These are phyloP conservation scores for Phytophthora nicotianae DNA, from an alignment of 352 stramenopile species.

Conservation along the genomic window DNA sequence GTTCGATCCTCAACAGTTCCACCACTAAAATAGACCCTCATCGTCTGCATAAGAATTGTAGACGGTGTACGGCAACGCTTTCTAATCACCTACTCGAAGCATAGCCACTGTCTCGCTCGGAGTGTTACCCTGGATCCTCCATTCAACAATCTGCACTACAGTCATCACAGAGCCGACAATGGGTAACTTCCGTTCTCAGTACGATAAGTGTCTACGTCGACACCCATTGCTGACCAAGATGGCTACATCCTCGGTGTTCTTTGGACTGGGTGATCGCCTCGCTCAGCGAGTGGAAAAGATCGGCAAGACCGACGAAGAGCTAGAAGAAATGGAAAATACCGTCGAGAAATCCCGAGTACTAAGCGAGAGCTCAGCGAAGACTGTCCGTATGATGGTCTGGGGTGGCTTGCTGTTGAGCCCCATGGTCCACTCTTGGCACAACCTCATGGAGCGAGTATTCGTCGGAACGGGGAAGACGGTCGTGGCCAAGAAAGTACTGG, in stretches of 20 bases:
- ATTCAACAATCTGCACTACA: not conserved
- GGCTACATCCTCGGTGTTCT: constrained; percentile 57
- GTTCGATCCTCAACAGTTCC: not conserved
- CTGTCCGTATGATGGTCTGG: constrained; percentile 80
- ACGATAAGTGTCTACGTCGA: constrained; percentile 48
- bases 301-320: constrained; percentile 25
- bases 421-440: constrained; percentile 91
- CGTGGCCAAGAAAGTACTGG: constrained; percentile 38
- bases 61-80: too few species aligned
- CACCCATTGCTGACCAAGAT: constrained; percentile 63
- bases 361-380: constrained; percentile 31
- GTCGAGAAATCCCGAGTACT: constrained; percentile 14
- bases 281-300: constrained; percentile 37
- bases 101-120: not conserved
- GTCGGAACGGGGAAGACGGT: constrained; percentile 27
- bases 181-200: constrained; percentile 18
- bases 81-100: too few species aligned
- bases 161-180: not conserved
- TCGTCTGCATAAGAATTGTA: too few species aligned
- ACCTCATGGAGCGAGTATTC: constrained; percentile 65
- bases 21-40: not conserved
- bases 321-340: constrained; percentile 11
- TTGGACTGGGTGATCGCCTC: constrained; percentile 55
- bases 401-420: constrained; percentile 85
- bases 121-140: not conserved